Base-by-base conservation (phyloP, 345 rosid genomes). In the Eucalyptus polybractea region DNA sequence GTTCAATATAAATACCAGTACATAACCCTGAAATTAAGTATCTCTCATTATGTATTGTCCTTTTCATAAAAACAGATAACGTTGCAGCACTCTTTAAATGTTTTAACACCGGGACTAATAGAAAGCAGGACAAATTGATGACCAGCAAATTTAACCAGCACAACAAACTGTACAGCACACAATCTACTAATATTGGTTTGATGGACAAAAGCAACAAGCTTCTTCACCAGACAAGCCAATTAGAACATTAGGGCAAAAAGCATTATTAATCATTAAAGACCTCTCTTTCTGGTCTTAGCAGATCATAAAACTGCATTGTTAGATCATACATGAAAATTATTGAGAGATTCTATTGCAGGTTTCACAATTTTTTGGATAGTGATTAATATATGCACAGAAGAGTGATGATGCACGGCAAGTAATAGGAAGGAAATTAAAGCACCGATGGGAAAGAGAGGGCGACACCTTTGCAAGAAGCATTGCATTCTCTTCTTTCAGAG, bases 401-500 rank as follows among this genome's bases (percentile, higher is more conserved):
- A 6, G 83, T 10, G 47, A 40, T 21, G 83, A 37, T 37, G 27
- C 83, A 19, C 0, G 83, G 47, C 42, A 76, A 37, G 45, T 37
- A 3, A 72, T 37, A 37, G 15, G 83, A 19, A 76, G 45, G 29
- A 44, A 76, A 37, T 37, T 0, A 76, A 76, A 19, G 83, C 83
- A 19, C 42, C 12, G 27, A 76, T 76, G 14, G 24, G 83, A 21
- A 37, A 76, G 27, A n/a, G n/a, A 21, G 69, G 47, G 47, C 56
- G 56, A 53, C 90, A 96, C 97, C 96, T 90, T 90, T 80, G 56
- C 53, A 15, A n/a, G 47, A 87, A 94, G 88, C 80, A 86, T 92
- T 86, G 92, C 91, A 88, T 95, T 93, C 86, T 95, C 95, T 83
- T 93, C 92, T 88, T 87, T 86, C 90, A 96, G 90, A 42, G 88